Evolutionary conservation across 2,329 filamentous ascomycete genomes (phyloP), one percentile per base, ranked within the genome.

Genomic region (Paraphaeosphaeria minitans): DNA sequence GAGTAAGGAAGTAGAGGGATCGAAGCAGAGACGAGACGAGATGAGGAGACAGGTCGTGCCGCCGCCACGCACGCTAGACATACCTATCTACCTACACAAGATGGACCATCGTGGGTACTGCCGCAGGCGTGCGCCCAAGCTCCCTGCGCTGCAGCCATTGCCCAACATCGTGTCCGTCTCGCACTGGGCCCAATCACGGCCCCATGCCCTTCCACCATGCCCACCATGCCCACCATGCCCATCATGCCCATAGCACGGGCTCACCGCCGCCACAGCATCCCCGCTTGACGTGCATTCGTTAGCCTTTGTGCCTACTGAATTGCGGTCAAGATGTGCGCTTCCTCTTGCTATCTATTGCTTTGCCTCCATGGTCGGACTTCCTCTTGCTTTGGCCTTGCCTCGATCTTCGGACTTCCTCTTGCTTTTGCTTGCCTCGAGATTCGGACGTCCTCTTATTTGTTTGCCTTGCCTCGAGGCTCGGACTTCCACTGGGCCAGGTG

Each of bases 111-210:
- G 43, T 46, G 43, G 43, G 27, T 21, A 29, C 37, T n/a, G 37
- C 37, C 43, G 27, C 43, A 46, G 2, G 21, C 22, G 3, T n/a
- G 31, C 49, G 39, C 43, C 41, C 41, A 60, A 54, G 45, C 48
- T 55, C 51, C 21, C 29, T 9, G 31, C 22, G 56, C 59, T 45
- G 53, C 24, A 31, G 31, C 48, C 29, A 50, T 59, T 46, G 24
- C 46, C 45, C 29, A 53, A 41, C 53, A 35, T 37, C 49, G 19
- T 31, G 19, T 21, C 41, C 50, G 52, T 52, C 48, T 48, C 53
- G 52, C 52, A n/a, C 19, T 21, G 22, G 37, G n/a, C 45, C 45
- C 51, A 51, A 50, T 50, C 52, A 46, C 10, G 41, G 33, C 24
- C 14, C 46, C 41, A 52, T 52, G 41, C 45, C n/a, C 9, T 19